A percentile compares a stretch with the other conserved stretches of the same genome.
Conservation (phyloP, 2,329 filamentous ascomycete genomes). For the Fusarium sp. region DNA sequence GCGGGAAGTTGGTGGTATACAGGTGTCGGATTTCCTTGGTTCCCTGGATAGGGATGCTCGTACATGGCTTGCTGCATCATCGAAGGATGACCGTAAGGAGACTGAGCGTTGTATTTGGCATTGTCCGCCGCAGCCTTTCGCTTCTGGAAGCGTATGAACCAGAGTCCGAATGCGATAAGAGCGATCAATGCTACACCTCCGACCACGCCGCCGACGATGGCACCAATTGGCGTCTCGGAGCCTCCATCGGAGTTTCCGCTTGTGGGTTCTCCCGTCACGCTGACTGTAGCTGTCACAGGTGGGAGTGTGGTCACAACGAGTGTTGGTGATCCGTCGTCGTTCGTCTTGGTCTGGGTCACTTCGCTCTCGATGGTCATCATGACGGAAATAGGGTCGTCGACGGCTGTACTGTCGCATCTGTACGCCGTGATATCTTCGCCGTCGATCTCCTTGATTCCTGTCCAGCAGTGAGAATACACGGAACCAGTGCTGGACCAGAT, state of each 20-base stretch:
- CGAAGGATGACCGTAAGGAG: background rate
- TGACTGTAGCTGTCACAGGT: background rate
- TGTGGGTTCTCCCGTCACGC: background rate
- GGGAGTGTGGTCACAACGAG: background rate
- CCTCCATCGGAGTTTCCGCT: background rate
- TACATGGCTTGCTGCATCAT: background rate
- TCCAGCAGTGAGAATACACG: background rate
- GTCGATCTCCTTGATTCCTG: background rate
- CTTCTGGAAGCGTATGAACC: background rate
- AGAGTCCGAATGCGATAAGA: background rate
- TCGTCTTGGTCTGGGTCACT: background rate
- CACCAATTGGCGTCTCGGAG: background rate
- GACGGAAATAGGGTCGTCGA: background rate
- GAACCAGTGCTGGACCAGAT: background rate
- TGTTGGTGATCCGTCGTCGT: background rate
- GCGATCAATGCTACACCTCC: background rate
- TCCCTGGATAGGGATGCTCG: background rate
- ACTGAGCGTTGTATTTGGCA: background rate
- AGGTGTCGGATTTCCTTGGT: background rate
- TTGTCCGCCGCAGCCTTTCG: background rate
- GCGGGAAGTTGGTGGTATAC: background rate
- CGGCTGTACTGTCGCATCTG: background rate
- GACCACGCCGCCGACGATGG: background rate
- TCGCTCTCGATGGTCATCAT: background rate
- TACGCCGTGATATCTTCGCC: background rate